These are phyloP conservation scores for Mytilinidion resinicola DNA, from an alignment of 495 filamentous ascomycete species.

Conservation along the genomic window DNA sequence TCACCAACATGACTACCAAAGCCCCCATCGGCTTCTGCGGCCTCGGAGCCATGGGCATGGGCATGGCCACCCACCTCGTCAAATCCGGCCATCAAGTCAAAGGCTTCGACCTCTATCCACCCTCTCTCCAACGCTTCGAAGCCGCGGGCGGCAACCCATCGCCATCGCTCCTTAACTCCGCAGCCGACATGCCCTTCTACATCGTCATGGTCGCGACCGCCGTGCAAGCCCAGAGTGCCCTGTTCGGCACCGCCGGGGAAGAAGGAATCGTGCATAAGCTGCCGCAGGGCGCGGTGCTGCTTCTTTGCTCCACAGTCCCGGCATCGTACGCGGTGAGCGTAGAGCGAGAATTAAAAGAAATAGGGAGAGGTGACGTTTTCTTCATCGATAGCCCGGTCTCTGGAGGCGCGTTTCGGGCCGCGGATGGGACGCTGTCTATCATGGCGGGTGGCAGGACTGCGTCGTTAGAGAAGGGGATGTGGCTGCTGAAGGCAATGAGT, in stretches of 20 bases:
- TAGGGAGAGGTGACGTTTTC: conserved; percentile 55
- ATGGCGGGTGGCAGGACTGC: conserved; percentile 62
- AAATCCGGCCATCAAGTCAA: conserved; percentile 62
- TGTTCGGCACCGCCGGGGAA: conserved; percentile 51
- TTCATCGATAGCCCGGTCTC: conserved; percentile 74
- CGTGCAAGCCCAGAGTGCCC: conserved; percentile 57
- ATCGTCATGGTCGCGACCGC: conserved; percentile 78
- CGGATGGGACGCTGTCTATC: conserved; percentile 71
- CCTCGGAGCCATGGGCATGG: conserved; percentile 84
- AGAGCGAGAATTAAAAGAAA: conserved; percentile 45
- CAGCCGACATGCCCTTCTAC: conserved; percentile 53
- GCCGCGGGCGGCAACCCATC: conserved; percentile 58
- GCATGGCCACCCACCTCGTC: conserved; percentile 75
- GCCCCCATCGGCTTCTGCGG: conserved; percentile 66
- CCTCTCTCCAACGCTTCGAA: conserved; percentile 65
- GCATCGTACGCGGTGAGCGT: conserved; percentile 60
- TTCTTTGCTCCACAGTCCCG: conserved; percentile 71
- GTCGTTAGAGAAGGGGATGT: conserved; percentile 52
- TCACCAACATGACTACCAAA: conserved; percentile 19
- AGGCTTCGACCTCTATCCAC: conserved; percentile 68
- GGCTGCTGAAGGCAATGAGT: conserved; percentile 57
- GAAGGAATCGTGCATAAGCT: conserved; percentile 48
- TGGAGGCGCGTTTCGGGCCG: conserved; percentile 67
- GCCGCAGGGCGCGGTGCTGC: conserved; percentile 52
- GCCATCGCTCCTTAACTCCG: conserved; percentile 56